Conservation (phyloP, 2,329 filamentous ascomycete species). For the Colletotrichum magnum region DNA sequence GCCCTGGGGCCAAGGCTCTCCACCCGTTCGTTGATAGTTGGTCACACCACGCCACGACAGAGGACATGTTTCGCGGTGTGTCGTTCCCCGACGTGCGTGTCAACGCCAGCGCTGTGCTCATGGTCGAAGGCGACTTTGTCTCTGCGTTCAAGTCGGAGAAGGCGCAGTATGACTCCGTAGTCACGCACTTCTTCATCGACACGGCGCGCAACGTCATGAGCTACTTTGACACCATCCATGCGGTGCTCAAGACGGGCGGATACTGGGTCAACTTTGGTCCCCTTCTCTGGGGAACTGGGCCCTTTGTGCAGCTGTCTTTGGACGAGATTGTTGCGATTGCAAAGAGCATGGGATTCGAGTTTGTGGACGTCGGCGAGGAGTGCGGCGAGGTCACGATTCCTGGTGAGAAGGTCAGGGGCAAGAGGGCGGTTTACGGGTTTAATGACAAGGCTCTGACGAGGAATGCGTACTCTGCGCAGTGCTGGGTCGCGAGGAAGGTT, state of each 20-base stretch:
- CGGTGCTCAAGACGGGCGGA: constrained; percentile 61
- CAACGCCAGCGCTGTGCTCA: constrained; percentile 55
- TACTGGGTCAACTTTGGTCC: constrained; percentile 71
- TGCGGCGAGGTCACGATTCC: constrained; percentile 61
- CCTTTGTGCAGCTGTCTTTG: constrained; percentile 68
- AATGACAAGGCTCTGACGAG: constrained; percentile 64
- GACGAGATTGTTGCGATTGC: constrained; percentile 65
- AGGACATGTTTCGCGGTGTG: constrained; percentile 62
- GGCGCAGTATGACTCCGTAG: constrained; percentile 60
- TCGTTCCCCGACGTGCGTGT: constrained; percentile 59
- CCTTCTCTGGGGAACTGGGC: constrained; percentile 67
- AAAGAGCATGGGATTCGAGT: constrained; percentile 66
- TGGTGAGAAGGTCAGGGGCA: constrained; percentile 57
- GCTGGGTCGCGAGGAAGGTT: constrained; percentile 61
- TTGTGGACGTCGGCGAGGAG: constrained; percentile 56
- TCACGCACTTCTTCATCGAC: constrained; percentile 74
- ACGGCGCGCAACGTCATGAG: constrained; percentile 69
- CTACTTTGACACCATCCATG: constrained; percentile 68
- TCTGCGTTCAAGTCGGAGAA: constrained; percentile 51
- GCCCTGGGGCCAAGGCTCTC: constrained; percentile 48
- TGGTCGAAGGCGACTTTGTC: constrained; percentile 71
- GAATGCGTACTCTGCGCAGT: constrained; percentile 69
- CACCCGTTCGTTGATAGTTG: constrained; percentile 70
- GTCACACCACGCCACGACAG: constrained; percentile 66
- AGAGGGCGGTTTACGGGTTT: constrained; percentile 66